A percentile compares a stretch with the other conserved stretches of the same genome.
Conservation (phyloP, 352 stramenopile genomes). For the Halophytophthora batemanensis region DNA sequence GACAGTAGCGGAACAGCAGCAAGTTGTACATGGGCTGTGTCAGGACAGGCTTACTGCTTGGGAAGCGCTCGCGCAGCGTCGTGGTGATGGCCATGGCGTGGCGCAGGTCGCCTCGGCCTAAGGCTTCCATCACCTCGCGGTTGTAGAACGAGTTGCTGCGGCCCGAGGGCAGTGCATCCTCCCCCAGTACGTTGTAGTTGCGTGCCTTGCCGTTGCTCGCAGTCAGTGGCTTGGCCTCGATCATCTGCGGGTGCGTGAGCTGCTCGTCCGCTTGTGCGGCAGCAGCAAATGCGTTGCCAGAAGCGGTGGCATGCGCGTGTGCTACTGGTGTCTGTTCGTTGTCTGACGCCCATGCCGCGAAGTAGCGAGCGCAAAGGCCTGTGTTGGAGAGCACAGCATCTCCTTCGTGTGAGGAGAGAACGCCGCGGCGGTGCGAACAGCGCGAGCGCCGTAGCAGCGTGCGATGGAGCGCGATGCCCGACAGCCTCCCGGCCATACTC, state of each 20-base stretch:
- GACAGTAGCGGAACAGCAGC: conserved; percentile 48
- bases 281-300: too few species aligned
- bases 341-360: conserved; percentile 14
- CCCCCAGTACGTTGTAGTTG: conserved; percentile 7
- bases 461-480: conserved; percentile 9
- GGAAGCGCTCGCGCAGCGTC: conserved; percentile 19
- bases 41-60: conserved; percentile 21
- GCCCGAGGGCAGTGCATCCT: conserved; percentile 13
- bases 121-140: conserved; percentile 24
- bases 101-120: conserved; percentile 29
- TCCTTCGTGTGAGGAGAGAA: neutral
- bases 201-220: too few species aligned
- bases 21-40: conserved; percentile 51
- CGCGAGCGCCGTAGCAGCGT: conserved; percentile 15
- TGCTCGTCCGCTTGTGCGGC: neutral
- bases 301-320: neutral
- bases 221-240: conserved; percentile 3
- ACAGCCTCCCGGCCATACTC: too few species aligned
- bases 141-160: conserved; percentile 50
- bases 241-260: conserved; percentile 14
- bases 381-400: neutral
- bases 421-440: neutral
- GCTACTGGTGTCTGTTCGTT: neutral
- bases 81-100: conserved; percentile 27
- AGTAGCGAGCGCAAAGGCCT: conserved; percentile 11